Evolutionary conservation across 805 yeast genomes (phyloP).

Genomic region (Candida coquimbonensis): DNA sequence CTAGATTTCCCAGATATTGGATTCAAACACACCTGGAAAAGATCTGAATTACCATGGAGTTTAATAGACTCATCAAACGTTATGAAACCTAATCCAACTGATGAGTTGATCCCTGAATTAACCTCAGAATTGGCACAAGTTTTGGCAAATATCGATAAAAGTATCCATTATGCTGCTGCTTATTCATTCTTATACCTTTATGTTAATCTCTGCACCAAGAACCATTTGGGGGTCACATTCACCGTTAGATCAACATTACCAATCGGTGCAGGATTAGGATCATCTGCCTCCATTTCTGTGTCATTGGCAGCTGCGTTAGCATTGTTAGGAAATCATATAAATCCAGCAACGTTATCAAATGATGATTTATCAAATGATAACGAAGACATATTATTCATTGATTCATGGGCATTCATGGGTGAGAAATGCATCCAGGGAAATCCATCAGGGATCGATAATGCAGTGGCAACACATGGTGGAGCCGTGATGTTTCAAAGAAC

Average conservation of each 20-base stretch:
- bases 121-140: slow-evolving; percentile 40
- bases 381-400: slow-evolving; percentile 53
- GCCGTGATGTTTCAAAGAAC: slow-evolving; percentile 82
- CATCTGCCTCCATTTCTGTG: slow-evolving; percentile 87
- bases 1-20: slow-evolving; percentile 82
- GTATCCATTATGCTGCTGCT: slow-evolving; percentile 71
- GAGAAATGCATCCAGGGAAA: slow-evolving; percentile 95
- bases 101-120: slow-evolving; percentile 54
- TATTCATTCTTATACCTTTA: slow-evolving; percentile 78
- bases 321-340: slow-evolving; percentile 49
- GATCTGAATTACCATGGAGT: slow-evolving; percentile 56
- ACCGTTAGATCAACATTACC: slow-evolving; percentile 80
- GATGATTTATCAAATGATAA: slow-evolving; percentile 31
- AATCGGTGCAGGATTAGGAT: slow-evolving; percentile 94
- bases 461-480: slow-evolving; percentile 94
- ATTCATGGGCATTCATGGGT: slow-evolving; percentile 85
- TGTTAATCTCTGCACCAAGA: slow-evolving; percentile 44
- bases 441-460: slow-evolving; percentile 95
- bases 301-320: slow-evolving; percentile 72
- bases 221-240: slow-evolving; percentile 46
- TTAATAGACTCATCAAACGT: slow-evolving; percentile 20
- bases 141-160: slow-evolving; percentile 39
- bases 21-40: slow-evolving; percentile 58
- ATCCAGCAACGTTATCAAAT: slow-evolving; percentile 27
- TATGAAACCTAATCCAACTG: slow-evolving; percentile 29